Base-by-base conservation (phyloP, 2,329 filamentous ascomycete genomes). In the Verticillium klebahnii region DNA sequence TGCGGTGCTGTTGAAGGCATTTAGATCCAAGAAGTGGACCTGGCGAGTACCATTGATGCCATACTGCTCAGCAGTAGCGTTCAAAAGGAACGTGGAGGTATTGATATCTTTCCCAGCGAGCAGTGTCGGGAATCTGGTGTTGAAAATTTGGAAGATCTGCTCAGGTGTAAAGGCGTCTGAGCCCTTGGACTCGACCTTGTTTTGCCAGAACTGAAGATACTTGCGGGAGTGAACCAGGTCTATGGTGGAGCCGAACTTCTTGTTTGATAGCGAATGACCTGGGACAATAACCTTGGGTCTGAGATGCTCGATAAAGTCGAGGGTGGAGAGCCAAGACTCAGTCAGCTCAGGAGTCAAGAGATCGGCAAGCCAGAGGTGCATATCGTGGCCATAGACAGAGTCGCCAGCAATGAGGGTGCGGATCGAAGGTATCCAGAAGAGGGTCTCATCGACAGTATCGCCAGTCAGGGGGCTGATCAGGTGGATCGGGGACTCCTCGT, bases 291-390 rank as follows among this genome's bases (percentile, higher is more conserved):
- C 17, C 5, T 19, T 19, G 5, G 61, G 61, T 2, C 15, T 9
- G 17, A 64, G 59, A 15, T 37, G 57, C 7, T 45, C 7, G 17
- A 64, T 31, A 15, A 63, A 63, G 37, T 64, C 36, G 29, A 63
- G 56, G 2, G 63, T 58, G 1, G 59, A 39, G 17, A 64, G 63
- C 61, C 61, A 63, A 4, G 63, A 59, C 15, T 52, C 8, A 1
- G 59, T 64, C 6, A 64, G 54, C 9, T 56, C 61, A 0, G 63
- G 63, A 0, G 63, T 57, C 1, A 64, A 34, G 3, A 64, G 57
- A 36, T 64, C 63, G 25, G 59, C 63, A 3, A 64, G 61, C 63
- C 63, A 64, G 11, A 52, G 32, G 45, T 64, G 63, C 50, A 63
- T 39, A 31, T 57, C 23, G 36, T 58, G 63, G 34, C 61, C n/a